Conservation (phyloP, 306 rosid genomes). For the Glycine tomentella region DNA sequence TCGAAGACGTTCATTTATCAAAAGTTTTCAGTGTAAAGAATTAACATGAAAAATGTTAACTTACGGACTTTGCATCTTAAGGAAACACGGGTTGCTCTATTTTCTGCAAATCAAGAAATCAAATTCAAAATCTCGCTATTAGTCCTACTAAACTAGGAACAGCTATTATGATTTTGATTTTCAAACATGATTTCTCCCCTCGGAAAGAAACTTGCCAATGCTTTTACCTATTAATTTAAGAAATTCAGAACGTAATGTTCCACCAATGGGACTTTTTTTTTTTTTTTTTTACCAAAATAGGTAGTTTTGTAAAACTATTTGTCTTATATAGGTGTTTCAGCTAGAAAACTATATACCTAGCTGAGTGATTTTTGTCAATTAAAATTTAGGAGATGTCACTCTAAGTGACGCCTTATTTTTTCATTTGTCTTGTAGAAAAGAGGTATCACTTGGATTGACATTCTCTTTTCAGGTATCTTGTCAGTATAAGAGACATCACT, state of each 20-base stretch:
- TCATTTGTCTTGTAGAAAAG: too few relatives aligned
- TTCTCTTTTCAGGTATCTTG: too few relatives aligned
- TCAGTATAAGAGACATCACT: too few relatives aligned
- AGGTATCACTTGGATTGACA: too few relatives aligned
- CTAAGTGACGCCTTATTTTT: too few relatives aligned
- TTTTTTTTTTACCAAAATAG: too few relatives aligned
- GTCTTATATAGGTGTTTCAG: too few relatives aligned
- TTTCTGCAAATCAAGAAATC: not conserved
- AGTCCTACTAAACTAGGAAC: not conserved
- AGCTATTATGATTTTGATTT: not conserved
- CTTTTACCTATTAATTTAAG: constrained; percentile 24
- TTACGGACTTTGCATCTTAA: not conserved
- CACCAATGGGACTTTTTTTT: not conserved
- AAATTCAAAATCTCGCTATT: constrained; percentile 7
- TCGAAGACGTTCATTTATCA: not conserved
- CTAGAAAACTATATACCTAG: too few relatives aligned
- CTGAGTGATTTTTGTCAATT: too few relatives aligned
- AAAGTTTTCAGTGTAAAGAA: not conserved
- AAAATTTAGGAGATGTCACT: too few relatives aligned
- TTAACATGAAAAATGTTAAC: not conserved
- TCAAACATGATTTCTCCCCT: not conserved
- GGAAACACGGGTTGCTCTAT: too few relatives aligned
- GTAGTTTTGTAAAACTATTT: too few relatives aligned
- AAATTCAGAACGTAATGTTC: constrained; percentile 1
- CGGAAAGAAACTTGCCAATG: not conserved